Base-by-base conservation (phyloP, 225 moss, liverwort and hornwort species). In the Antitrichia curtipendula region DNA sequence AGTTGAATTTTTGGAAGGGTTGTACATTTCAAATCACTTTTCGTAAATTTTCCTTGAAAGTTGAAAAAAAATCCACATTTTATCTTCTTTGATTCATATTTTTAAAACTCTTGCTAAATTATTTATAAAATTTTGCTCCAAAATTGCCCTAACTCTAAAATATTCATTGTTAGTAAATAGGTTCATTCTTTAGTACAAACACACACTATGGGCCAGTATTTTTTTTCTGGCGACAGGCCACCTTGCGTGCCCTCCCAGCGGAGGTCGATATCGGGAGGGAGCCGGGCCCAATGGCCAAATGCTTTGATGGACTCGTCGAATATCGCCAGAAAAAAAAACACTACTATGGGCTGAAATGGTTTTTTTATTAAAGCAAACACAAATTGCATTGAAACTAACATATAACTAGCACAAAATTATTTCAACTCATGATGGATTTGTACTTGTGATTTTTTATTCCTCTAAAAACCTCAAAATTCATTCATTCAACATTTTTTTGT, bases 261-360 rank as follows among this genome's bases (percentile, higher is more conserved):
- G n/a, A n/a, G n/a, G n/a, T n/a, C n/a, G n/a, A n/a, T n/a, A n/a
- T n/a, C n/a, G n/a, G n/a, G n/a, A n/a, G n/a, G n/a, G n/a, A n/a
- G n/a, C n/a, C n/a, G n/a, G n/a, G n/a, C n/a, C n/a, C n/a, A n/a
- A n/a, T n/a, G n/a, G n/a, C n/a, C n/a, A n/a, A n/a, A n/a, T n/a
- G n/a, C n/a, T n/a, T n/a, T n/a, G n/a, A n/a, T n/a, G n/a, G n/a
- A n/a, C n/a, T n/a, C n/a, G n/a, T n/a, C n/a, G n/a, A n/a, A n/a
- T n/a, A n/a, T n/a, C n/a, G n/a, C n/a, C n/a, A n/a, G n/a, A n/a
- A n/a, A n/a, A n/a, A n/a, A n/a, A n/a, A n/a, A n/a, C n/a, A n/a
- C 1, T 2, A 24, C 3, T 2, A 24, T 10, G 0, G 1, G 1
- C 0, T 53, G 0, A 75, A 75, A 53, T 23, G 1, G 0, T 52